Conservation (phyloP, 192 early-diverging fungal genomes). For the Geranomyces variabilis region DNA sequence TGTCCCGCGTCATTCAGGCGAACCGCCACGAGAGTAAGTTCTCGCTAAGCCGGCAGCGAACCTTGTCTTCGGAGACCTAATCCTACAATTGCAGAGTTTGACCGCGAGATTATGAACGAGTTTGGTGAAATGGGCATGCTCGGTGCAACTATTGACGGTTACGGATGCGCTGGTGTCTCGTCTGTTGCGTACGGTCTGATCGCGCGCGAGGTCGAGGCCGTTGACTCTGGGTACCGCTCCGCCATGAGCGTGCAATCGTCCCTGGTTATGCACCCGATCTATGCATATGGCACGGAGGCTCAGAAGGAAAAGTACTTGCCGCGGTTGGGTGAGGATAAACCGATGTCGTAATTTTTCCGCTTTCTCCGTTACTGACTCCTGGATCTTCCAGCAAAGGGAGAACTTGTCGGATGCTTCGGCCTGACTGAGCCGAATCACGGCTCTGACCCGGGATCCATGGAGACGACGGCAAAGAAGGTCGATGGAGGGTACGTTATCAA, state of each 20-base stretch:
- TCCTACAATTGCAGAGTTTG: conserved; percentile 63
- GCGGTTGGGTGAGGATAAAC: conserved; percentile 64
- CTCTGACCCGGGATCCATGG: conserved; percentile 91
- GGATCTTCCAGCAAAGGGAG: conserved; percentile 69
- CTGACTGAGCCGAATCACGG: conserved; percentile 99
- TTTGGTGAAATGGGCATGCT: conserved; percentile 93
- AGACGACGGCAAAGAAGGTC: conserved; percentile 79
- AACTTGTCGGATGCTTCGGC: conserved; percentile 90
- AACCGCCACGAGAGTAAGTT: conserved; percentile 81
- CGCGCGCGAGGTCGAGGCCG: conserved; percentile 93
- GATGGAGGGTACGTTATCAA: conserved; percentile 74
- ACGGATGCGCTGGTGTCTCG: conserved; percentile 96
- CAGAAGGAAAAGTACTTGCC: conserved; percentile 94
- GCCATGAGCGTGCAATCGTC: conserved; percentile 99
- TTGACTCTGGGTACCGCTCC: conserved; percentile 95
- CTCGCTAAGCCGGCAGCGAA: not conserved
- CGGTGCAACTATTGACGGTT: conserved; percentile 92
- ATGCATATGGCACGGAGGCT: conserved; percentile 87
- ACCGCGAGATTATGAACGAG: conserved; percentile 88
- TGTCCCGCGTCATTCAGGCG: conserved; percentile 83
- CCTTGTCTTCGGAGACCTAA: too few relatives aligned
- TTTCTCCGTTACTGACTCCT: too few relatives aligned
- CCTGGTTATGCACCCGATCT: conserved; percentile 98
- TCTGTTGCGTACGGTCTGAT: conserved; percentile 95
- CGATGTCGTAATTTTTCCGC: not conserved